Base-by-base conservation (phyloP, 2,329 filamentous ascomycete species). In the Botrytis sinoallii region DNA sequence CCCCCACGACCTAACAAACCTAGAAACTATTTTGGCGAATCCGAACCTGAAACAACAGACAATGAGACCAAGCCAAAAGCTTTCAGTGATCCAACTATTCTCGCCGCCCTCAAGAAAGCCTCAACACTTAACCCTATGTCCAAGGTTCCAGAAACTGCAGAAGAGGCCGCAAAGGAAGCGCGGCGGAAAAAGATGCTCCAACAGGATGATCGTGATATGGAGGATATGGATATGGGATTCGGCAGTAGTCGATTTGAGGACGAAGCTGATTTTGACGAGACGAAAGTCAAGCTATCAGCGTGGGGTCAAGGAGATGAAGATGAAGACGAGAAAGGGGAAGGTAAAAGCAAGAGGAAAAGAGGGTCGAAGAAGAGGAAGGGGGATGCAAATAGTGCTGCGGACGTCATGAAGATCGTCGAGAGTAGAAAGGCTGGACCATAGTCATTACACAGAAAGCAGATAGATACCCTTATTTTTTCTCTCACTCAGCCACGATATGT, bases 161-260 rank as follows among this genome's bases (percentile, higher is more conserved):
- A 86, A 75, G 86, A 86, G 74, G 83, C 84, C 9, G 89, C 89
- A 2, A 88, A 90, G 75, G 88, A 91, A 75, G 90, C 90, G 68
- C 90, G 92, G 12, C 89, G 91, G 70, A 91, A 90, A 81, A 91
- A 89, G 77, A 92, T 98, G 85, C 85, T 98, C 9, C 86, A 91
- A 78, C 87, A 87, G 74, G 89, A 90, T 72, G 92, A 93, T 77
- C 89, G 95, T 66, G 95, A 98, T 81, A 90, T 94, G 66, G 91
- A 95, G 73, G 95, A 99, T 83, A 88, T 99, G 84, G 96, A 99
- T 80, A 89, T 98, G 86, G 95, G 95, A 75, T 98, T 99, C 80
- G 96, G 96, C 48, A 93, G 91, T 32, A 96, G 92, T 80, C 88
- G 95, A 42, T 91, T 93, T 79, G 94, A 93, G 71, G 96, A 98